A percentile compares a stretch with the other conserved stretches of the same genome.
Conservation (phyloP, 352 stramenopile genomes). For the Phytophthora citricola region DNA sequence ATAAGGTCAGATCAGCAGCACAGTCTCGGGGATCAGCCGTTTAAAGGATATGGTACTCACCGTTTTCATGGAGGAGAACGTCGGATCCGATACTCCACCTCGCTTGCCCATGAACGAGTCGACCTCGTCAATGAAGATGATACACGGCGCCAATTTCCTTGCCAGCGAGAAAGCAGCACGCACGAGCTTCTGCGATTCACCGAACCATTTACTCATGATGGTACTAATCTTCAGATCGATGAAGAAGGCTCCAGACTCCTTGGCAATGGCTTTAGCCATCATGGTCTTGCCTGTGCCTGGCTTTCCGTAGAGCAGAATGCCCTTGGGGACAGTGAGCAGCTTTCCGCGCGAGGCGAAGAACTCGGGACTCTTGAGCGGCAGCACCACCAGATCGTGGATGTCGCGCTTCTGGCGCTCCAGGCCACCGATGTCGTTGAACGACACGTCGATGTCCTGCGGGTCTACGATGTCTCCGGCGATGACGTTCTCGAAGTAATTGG, state of each 20-base stretch:
- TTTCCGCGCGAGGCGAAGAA: constrained; percentile 91
- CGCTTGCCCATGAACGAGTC: constrained; percentile 93
- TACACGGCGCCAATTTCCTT: constrained; percentile 94
- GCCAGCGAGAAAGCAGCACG: constrained; percentile 94
- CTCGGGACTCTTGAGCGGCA: constrained; percentile 92
- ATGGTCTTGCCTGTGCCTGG: constrained; percentile 92
- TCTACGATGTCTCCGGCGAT: constrained; percentile 96
- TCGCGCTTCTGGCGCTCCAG: constrained; percentile 96
- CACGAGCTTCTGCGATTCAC: constrained; percentile 94
- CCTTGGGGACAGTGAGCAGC: constrained; percentile 88
- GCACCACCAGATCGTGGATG: constrained; percentile 96
- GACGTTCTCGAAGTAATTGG: constrained; percentile 89
- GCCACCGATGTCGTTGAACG: constrained; percentile 96
- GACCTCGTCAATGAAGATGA: constrained; percentile 99
- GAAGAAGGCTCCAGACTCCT: constrained; percentile 92
- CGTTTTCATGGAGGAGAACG: constrained; percentile 90
- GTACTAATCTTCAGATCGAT: constrained; percentile 92
- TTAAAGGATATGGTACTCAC: constrained; percentile 27
- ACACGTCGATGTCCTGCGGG: constrained; percentile 90
- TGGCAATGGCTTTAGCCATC: constrained; percentile 95
- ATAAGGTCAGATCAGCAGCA: constrained; percentile 13
- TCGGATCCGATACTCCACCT: constrained; percentile 77
- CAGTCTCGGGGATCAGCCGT: neutral
- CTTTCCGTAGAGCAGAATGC: constrained; percentile 86
- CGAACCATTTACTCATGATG: constrained; percentile 93